These are phyloP conservation scores for Ogataea ganodermae DNA, from an alignment of 805 yeast genomes.

Conservation along the genomic window DNA sequence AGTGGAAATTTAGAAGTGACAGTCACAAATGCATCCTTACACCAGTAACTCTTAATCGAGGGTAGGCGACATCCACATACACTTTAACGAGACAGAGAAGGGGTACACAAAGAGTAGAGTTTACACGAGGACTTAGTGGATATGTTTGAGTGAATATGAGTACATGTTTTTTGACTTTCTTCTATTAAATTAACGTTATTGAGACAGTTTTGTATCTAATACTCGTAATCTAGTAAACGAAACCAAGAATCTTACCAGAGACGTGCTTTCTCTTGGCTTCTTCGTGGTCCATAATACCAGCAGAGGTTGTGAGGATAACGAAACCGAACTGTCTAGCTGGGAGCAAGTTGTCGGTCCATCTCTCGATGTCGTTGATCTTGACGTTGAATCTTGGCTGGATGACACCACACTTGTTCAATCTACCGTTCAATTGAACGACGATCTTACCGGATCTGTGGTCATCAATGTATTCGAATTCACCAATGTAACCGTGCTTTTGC, in stretches of 20 bases:
- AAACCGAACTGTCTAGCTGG: slow-evolving; percentile 99
- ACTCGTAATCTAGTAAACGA: slow-evolving; percentile 70
- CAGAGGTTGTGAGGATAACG: slow-evolving; percentile 97
- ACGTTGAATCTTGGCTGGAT: slow-evolving; percentile 98
- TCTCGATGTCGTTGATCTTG: slow-evolving; percentile 92
- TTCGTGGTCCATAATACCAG: slow-evolving; percentile 99
- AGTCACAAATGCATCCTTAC: slow-evolving; percentile 5
- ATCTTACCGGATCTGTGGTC: slow-evolving; percentile 99
- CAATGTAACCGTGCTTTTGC: slow-evolving; percentile 98
- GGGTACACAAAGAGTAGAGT: no score
- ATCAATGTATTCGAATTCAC: slow-evolving; percentile 96
- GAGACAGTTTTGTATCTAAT: slow-evolving; percentile 3
- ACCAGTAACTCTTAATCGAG: neutral
- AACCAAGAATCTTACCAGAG: slow-evolving; percentile 97
- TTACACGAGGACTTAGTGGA: neutral
- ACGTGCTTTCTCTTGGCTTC: slow-evolving; percentile 99
- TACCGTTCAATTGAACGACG: slow-evolving; percentile 95
- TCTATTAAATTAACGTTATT: slow-evolving; percentile 6
- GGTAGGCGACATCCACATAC: no score
- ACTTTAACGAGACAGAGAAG: no score
- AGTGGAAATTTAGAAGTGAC: neutral
- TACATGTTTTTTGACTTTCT: slow-evolving; percentile 4
- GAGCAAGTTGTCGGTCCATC: slow-evolving; percentile 97
- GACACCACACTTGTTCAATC: slow-evolving; percentile 98
- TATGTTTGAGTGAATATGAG: neutral